These are phyloP conservation scores for Eimeria tenella DNA, from an alignment of 169 alveolate species.

Conservation along the genomic window DNA sequence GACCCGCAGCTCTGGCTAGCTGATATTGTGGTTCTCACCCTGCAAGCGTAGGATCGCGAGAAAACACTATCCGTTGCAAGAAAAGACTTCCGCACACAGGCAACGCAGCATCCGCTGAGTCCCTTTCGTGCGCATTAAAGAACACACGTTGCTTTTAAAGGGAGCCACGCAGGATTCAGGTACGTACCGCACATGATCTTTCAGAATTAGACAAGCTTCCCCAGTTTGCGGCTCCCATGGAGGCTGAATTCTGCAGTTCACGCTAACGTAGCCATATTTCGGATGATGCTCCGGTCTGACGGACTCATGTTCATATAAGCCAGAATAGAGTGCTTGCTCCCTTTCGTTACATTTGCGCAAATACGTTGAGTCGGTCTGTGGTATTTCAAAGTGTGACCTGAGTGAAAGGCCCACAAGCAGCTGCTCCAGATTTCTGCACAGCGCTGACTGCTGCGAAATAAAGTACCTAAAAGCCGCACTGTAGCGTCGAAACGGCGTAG, in stretches of 20 bases:
- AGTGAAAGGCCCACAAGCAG: neutral
- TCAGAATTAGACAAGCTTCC: slow-evolving; percentile 64
- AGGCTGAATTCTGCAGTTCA: slow-evolving; percentile 31
- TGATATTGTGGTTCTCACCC: slow-evolving; percentile 69
- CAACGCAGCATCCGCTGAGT: neutral
- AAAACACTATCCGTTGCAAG: neutral
- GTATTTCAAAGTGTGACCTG: slow-evolving; percentile 69
- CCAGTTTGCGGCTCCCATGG: slow-evolving; percentile 60
- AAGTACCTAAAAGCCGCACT: neutral
- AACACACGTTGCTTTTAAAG: neutral
- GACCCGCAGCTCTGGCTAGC: neutral
- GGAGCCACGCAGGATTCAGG: neutral
- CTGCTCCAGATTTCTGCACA: no score
- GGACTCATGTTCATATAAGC: slow-evolving; percentile 71
- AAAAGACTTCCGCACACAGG: neutral
- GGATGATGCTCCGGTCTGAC: slow-evolving; percentile 78
- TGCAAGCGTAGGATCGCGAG: neutral
- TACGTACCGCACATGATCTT: slow-evolving; percentile 75
- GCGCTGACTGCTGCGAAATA: no score
- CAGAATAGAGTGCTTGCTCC: slow-evolving; percentile 58
- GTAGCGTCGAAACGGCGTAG: neutral
- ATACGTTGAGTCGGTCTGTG: slow-evolving; percentile 54
- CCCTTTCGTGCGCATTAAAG: neutral
- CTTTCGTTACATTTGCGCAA: slow-evolving; percentile 64
- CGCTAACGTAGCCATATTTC: slow-evolving; percentile 51